Conservation (phyloP, 2,329 filamentous ascomycete species). For the Tolypocladium tropicale region DNA sequence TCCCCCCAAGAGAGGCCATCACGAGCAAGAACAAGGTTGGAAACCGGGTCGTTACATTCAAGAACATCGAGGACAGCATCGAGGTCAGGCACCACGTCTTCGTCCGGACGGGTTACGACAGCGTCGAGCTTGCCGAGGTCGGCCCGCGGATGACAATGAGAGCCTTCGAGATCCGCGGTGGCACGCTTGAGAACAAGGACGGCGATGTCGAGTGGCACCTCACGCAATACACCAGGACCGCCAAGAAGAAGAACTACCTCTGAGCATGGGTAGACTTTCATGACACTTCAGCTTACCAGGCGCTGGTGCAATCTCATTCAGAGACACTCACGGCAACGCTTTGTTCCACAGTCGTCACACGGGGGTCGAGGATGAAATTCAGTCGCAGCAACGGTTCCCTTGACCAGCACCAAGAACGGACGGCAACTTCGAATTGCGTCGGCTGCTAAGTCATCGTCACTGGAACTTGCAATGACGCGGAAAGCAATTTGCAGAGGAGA, state of each 20-base stretch:
- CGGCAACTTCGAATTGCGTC: background rate
- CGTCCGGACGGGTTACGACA: slow-evolving; percentile 82
- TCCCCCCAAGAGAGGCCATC: slow-evolving; percentile 74
- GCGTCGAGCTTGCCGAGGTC: slow-evolving; percentile 80
- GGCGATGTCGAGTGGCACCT: slow-evolving; percentile 96
- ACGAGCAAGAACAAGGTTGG: slow-evolving; percentile 67
- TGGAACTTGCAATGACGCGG: background rate
- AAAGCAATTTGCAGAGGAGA: background rate
- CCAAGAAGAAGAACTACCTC: slow-evolving; percentile 62
- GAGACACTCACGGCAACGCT: background rate
- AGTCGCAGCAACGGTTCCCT: background rate
- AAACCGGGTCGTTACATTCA: slow-evolving; percentile 83
- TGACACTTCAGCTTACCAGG: background rate
- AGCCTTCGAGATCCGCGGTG: slow-evolving; percentile 83
- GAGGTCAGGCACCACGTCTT: slow-evolving; percentile 80
- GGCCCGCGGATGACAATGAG: slow-evolving; percentile 97
- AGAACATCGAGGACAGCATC: slow-evolving; percentile 87
- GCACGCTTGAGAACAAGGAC: slow-evolving; percentile 87
- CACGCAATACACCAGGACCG: slow-evolving; percentile 88
- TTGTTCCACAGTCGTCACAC: background rate
- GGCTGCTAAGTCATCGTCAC: background rate
- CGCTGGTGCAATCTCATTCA: background rate
- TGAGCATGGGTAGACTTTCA: background rate
- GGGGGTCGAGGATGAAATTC: background rate
- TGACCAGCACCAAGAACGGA: background rate